Evolutionary conservation across 331 rosid genomes (phyloP), one percentile per base, ranked within the genome.

Genomic region (Dryas integrifolia): DNA sequence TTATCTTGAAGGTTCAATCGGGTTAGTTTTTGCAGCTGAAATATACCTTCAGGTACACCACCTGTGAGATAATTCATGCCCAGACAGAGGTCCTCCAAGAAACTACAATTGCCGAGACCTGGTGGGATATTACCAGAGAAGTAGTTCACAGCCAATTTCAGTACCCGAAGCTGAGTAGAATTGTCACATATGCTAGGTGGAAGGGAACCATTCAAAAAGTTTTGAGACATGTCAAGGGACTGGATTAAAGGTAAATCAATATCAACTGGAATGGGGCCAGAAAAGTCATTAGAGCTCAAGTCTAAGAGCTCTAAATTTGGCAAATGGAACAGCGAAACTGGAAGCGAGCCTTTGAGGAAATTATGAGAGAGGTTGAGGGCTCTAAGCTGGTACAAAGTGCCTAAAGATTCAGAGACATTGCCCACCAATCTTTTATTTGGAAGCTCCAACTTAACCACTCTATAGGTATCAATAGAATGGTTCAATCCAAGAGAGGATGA

Each of bases 391-490:
- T 78, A 72, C 65, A 86, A 73, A 16, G n/a, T 66, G 46, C 76
- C 87, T 53, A 85, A 26, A 24, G 89, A 77, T 12, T 59, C 78
- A 43, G 83, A 77, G 12, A 85, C 61, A 12, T 38, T 77, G 16
- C 89, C 89, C 14, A 4, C 11, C 35, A 85, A 21, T 46, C 63
- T 80, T 76, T 16, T 60, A 5, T 56, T 70, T 2, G 39, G 45
- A 80, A 85, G 87, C 72, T 80, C 77, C 85, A 85, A 52, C 70
- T 14, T 68, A 5, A 80, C 73, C 16, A 85, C 89, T 80, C 87
- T 77, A 3, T 48, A 4, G 9, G 21, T 58, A 16, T 18, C 69
- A 46, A 18, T 3, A 16, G 71, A 15, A 24, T 69, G 35, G 48
- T 47, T 47, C 39, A 68, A 16, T 26, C 82, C 76, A 6, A 45